Evolutionary conservation across 1,284 basidiomycete genomes (phyloP).

Genomic region (Apiotrichum sp.): DNA sequence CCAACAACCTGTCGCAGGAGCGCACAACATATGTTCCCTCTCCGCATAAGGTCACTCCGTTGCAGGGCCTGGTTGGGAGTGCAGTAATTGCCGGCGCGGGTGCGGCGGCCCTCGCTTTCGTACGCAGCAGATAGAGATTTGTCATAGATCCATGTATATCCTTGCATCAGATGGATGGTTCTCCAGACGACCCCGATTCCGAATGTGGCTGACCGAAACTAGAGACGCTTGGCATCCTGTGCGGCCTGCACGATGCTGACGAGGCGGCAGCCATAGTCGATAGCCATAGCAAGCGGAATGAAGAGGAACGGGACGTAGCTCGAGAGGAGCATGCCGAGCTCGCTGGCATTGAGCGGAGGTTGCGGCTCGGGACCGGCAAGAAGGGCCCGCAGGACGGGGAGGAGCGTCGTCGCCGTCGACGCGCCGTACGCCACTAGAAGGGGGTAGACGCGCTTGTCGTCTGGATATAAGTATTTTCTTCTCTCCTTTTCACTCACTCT

Average conservation of each 20-base stretch:
- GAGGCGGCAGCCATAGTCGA: constrained; percentile 57
- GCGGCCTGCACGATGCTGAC: constrained; percentile 18
- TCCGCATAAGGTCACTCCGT: not conserved
- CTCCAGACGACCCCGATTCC: no score
- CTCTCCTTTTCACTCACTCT: constrained; percentile 49
- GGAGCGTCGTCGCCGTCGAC: constrained; percentile 67
- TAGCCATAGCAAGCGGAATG: constrained; percentile 61
- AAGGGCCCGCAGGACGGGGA: constrained; percentile 62
- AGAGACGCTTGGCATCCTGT: constrained; percentile 18
- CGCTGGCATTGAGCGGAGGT: constrained; percentile 23
- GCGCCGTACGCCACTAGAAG: constrained; percentile 66
- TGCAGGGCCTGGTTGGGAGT: not conserved
- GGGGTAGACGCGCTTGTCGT: constrained; percentile 41
- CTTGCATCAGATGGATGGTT: not conserved
- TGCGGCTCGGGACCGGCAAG: constrained; percentile 45
- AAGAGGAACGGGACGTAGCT: constrained; percentile 72
- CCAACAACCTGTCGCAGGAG: no score
- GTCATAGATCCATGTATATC: no score
- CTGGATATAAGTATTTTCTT: constrained; percentile 6
- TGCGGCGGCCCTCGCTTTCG: not conserved
- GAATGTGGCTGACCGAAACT: not conserved
- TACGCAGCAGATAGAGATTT: not conserved
- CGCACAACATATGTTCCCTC: no score
- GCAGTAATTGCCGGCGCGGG: not conserved
- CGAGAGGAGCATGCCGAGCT: constrained; percentile 56